phyloP scores from a whole-genome alignment of 2,329 filamentous ascomycete genomes.

The Decorospora gaudefroyi region DNA sequence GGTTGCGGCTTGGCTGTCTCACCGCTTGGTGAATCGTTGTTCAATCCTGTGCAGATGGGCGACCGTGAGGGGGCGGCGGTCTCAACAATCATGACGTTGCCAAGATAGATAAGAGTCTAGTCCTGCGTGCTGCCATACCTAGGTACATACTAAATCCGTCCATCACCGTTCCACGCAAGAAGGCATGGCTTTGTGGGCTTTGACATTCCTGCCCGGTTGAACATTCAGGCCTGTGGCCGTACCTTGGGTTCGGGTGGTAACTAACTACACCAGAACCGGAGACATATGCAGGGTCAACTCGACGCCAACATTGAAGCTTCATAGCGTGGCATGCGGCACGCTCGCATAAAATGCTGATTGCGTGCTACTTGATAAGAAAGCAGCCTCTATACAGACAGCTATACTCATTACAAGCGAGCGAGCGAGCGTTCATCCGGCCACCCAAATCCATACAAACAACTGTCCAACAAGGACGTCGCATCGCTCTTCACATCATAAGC shows the following conservation, averaged over 20 bases:
- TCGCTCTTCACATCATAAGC: constrained; percentile 14
- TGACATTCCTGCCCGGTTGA: too few relatives aligned
- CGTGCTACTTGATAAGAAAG: constrained; percentile 32
- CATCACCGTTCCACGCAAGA: too few relatives aligned
- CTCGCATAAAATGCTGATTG: constrained; percentile 29
- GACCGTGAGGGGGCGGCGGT: constrained; percentile 6
- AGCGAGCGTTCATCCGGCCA: constrained; percentile 26
- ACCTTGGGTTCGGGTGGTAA: too few relatives aligned
- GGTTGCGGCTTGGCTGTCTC: constrained; percentile 19
- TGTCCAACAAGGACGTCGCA: constrained; percentile 4
- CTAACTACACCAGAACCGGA: not conserved
- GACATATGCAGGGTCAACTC: constrained; percentile 3
- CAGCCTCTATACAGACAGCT: constrained; percentile 20
- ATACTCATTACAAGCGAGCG: constrained; percentile 30
- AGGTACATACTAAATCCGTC: too few relatives aligned
- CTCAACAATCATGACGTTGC: constrained; percentile 21
- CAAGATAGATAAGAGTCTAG: not conserved
- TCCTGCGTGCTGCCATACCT: too few relatives aligned
- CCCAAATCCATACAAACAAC: constrained; percentile 22
- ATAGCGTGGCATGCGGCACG: constrained; percentile 32
- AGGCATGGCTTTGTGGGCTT: too few relatives aligned
- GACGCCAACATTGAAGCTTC: not conserved
- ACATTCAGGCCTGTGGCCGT: too few relatives aligned
- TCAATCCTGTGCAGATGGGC: too few relatives aligned
- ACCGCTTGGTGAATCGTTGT: constrained; percentile 18